These are phyloP conservation scores for Gracilariopsis chorda DNA, from an alignment of 23 red algal species.

Conservation along the genomic window DNA sequence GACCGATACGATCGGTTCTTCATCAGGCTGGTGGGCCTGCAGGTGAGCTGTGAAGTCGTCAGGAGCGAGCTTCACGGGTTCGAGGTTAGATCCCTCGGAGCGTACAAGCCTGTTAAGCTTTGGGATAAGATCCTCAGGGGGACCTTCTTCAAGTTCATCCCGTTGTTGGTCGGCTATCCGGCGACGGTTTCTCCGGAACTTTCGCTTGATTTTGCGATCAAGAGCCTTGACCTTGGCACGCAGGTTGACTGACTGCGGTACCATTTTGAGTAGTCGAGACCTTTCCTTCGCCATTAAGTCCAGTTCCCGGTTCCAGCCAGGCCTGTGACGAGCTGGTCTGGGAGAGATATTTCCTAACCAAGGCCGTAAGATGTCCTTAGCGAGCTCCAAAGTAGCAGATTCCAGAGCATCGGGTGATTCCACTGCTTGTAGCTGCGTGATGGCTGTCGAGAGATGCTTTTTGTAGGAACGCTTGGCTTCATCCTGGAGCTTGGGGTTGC, in stretches of 20 bases:
- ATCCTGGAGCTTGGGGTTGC: not conserved
- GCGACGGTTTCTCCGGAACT: not conserved
- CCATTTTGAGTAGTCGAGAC: not conserved
- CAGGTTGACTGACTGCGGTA: not conserved
- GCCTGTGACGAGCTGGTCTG: not conserved
- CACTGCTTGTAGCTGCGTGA: not conserved
- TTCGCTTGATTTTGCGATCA: not conserved
- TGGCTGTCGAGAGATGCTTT: not conserved
- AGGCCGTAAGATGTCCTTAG: not conserved
- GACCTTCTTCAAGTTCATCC: not conserved
- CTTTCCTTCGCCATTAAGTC: conserved; percentile 4
- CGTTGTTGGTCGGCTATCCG: not conserved
- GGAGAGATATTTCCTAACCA: not conserved
- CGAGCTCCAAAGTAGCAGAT: not conserved
- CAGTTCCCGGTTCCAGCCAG: not conserved
- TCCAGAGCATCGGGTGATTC: not conserved
- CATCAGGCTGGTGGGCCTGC: not conserved
- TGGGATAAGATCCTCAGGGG: not conserved
- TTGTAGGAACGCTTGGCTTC: not conserved
- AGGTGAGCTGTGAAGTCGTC: not conserved
- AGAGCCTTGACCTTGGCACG: not conserved
- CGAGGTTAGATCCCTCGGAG: not conserved
- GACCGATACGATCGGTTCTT: not conserved
- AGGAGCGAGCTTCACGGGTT: not conserved
- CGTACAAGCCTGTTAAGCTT: not conserved